These are phyloP conservation scores for Trichoderma koningii DNA, from an alignment of 2,329 filamentous ascomycete genomes.

Conservation along the genomic window DNA sequence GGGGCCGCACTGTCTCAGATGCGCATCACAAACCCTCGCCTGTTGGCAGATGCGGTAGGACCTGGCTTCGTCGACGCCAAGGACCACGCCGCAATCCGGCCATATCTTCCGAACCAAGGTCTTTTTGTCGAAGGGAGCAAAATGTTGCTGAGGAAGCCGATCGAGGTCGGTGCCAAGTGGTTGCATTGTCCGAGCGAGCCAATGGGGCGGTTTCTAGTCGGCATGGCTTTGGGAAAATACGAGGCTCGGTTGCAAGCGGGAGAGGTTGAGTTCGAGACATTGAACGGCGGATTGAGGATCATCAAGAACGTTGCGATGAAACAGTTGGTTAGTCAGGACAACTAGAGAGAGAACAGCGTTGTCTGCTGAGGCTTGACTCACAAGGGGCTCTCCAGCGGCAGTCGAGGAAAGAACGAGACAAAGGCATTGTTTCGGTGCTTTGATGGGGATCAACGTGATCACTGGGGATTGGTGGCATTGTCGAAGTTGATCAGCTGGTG, in stretches of 20 bases:
- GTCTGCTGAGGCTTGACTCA: background rate
- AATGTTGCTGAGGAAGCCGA: background rate
- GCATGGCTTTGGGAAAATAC: slow-evolving; percentile 10
- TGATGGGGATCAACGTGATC: no score
- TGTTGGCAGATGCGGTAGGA: background rate
- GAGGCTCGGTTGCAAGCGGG: slow-evolving; percentile 1
- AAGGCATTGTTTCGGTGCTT: no score
- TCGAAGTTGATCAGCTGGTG: no score
- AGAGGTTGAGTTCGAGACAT: background rate
- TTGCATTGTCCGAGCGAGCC: slow-evolving; percentile 16
- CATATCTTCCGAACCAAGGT: background rate
- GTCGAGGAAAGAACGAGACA: no score
- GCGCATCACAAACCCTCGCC: background rate
- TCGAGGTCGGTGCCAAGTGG: slow-evolving; percentile 15
- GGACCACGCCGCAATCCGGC: slow-evolving; percentile 4
- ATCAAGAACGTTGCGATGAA: slow-evolving; percentile 13
- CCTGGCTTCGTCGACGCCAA: slow-evolving; percentile 6
- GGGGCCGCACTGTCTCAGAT: slow-evolving; percentile 4
- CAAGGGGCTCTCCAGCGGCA: background rate
- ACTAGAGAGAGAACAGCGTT: no score
- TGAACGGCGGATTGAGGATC: slow-evolving; percentile 12
- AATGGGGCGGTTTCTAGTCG: slow-evolving; percentile 6
- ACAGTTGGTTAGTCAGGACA: background rate
- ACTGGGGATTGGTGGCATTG: no score
- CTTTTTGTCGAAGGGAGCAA: background rate